These are phyloP conservation scores for Pythium sukuiense DNA, from an alignment of 352 stramenopile species.

Conservation along the genomic window DNA sequence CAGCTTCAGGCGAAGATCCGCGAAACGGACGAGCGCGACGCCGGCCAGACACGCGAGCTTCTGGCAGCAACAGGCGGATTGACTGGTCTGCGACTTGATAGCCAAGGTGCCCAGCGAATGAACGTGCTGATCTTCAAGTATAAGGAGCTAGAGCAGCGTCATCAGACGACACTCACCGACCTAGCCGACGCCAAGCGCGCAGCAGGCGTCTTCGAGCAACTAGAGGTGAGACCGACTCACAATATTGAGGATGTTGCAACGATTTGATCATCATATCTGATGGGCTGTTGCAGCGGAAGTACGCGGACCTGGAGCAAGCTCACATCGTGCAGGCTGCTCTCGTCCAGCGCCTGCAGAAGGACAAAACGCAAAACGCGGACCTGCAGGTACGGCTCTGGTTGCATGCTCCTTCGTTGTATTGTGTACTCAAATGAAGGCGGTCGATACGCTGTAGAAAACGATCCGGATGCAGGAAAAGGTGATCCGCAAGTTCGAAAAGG, in stretches of 20 bases:
- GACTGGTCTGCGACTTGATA: slow-evolving; percentile 22
- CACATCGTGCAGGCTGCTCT: slow-evolving; percentile 66
- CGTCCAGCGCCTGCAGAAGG: slow-evolving; percentile 66
- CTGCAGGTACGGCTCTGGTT: slow-evolving; percentile 19
- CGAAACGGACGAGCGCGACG: slow-evolving; percentile 38
- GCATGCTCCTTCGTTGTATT: neutral
- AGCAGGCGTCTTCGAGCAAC: slow-evolving; percentile 30
- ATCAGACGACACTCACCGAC: slow-evolving; percentile 36
- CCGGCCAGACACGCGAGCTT: slow-evolving; percentile 41
- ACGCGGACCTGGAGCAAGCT: slow-evolving; percentile 66
- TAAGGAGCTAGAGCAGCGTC: slow-evolving; percentile 54
- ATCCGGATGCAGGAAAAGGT: slow-evolving; percentile 79
- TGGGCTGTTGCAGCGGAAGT: slow-evolving; percentile 27
- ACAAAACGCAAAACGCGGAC: slow-evolving; percentile 44
- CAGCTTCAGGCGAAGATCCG: slow-evolving; percentile 37
- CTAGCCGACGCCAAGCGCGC: slow-evolving; percentile 36
- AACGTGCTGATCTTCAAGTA: slow-evolving; percentile 61
- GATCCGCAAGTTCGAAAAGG: slow-evolving; percentile 74
- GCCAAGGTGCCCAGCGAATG: slow-evolving; percentile 41
- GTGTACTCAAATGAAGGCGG: neutral
- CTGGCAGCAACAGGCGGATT: slow-evolving; percentile 7
- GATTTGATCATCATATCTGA: neutral
- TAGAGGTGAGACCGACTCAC: slow-evolving; percentile 35
- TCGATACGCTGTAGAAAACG: slow-evolving; percentile 9
- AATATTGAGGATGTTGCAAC: neutral